Percentiles rank a stretch among this genome's conserved stretches.
Conservation (phyloP, 345 rosid species). For the Eucalyptus tenuipes region DNA sequence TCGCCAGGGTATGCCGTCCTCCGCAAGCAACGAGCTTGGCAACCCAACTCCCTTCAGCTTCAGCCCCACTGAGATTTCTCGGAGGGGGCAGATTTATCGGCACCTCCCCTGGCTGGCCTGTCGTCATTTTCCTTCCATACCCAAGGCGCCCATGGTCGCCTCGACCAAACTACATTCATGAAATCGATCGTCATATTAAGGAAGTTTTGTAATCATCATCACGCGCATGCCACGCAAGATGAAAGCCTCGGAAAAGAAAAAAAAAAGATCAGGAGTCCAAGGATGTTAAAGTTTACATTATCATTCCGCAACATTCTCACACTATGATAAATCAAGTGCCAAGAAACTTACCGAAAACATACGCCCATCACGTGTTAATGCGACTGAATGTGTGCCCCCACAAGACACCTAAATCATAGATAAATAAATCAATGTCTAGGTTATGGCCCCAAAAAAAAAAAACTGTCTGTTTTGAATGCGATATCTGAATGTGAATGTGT, state of each 20-base stretch:
- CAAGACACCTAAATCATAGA: constrained; percentile 58
- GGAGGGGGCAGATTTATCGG: constrained; percentile 58
- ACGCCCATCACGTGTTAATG: constrained; percentile 75
- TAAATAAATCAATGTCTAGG: neutral
- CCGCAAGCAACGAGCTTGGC: constrained; percentile 83
- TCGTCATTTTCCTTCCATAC: constrained; percentile 75
- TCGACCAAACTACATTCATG: constrained; percentile 65
- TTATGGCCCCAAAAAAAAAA: neutral
- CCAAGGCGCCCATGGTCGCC: constrained; percentile 99
- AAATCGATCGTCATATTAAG: neutral
- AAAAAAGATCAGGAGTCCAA: neutral
- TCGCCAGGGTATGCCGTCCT: constrained; percentile 87
- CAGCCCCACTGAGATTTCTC: constrained; percentile 5
- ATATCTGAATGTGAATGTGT: too few species aligned
- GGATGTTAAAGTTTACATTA: neutral
- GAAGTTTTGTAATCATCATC: neutral
- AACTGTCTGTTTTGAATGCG: neutral
- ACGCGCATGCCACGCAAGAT: neutral
- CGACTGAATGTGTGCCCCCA: constrained; percentile 98
- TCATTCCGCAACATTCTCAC: neutral
- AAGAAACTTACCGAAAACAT: constrained; percentile 73
- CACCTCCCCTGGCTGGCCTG: constrained; percentile 89
- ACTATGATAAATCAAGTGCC: neutral
- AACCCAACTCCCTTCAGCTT: constrained; percentile 51
- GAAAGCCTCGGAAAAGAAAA: neutral